Evolutionary conservation across 1,284 basidiomycete species (phyloP).

Genomic region (Microbotryum lychnidis-dioicae): DNA sequence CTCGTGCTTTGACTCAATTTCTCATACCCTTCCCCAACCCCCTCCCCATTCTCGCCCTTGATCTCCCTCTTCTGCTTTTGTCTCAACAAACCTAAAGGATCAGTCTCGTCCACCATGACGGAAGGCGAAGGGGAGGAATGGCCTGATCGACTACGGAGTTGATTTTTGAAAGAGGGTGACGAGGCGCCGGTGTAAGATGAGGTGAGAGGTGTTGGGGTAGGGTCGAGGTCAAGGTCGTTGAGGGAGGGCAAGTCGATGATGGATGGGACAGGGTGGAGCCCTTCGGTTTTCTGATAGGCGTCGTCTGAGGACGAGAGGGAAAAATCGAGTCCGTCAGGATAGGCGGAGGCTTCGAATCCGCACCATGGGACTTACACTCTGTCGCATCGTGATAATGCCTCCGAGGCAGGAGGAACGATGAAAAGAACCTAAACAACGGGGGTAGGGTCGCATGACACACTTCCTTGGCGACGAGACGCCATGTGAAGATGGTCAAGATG

Average conservation of each 20-base stretch:
- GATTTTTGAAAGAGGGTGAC: constrained; percentile 34
- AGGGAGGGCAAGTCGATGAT: constrained; percentile 63
- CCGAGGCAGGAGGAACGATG: constrained; percentile 41
- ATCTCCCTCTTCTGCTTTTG: not conserved
- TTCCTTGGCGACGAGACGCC: constrained; percentile 76
- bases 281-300: constrained; percentile 63
- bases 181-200: constrained; percentile 39
- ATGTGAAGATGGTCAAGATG: constrained; percentile 58
- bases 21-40: not conserved
- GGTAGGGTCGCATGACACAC: constrained; percentile 65
- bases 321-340: not conserved
- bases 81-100: constrained; percentile 15
- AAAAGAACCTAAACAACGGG: constrained; percentile 65
- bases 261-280: constrained; percentile 67
- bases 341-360: not conserved
- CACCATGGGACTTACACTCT: constrained; percentile 19
- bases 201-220: constrained; percentile 34
- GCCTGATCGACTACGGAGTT: constrained; percentile 36
- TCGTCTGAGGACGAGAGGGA: constrained; percentile 55
- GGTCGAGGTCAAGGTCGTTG: constrained; percentile 12
- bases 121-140: not conserved
- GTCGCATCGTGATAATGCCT: constrained; percentile 31
- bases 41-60: not conserved
- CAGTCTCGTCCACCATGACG: constrained; percentile 33
- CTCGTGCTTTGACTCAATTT: not conserved